These are phyloP conservation scores for Postia placenta DNA, from an alignment of 768 basidiomycete genomes.

Conservation along the genomic window DNA sequence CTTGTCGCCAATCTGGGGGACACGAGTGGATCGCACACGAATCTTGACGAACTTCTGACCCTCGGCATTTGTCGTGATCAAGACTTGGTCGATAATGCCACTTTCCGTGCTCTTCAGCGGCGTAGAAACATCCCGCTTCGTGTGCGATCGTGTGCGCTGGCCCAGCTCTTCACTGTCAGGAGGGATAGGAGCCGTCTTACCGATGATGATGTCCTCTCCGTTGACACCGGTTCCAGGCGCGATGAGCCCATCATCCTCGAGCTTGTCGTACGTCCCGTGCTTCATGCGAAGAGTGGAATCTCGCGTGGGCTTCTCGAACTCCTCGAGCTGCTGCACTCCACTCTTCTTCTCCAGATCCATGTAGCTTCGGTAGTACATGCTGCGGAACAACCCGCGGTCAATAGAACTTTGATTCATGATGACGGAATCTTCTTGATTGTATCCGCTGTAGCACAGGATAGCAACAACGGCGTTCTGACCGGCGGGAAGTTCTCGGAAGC, in stretches of 20 bases:
- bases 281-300: constrained; percentile 95
- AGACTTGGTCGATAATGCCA: constrained; percentile 95
- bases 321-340: constrained; percentile 86
- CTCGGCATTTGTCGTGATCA: constrained; percentile 93
- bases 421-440: constrained; percentile 99
- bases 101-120: constrained; percentile 97
- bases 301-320: constrained; percentile 93
- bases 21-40: constrained; percentile 89
- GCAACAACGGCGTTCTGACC: constrained; percentile 99
- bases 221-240: constrained; percentile 91
- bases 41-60: constrained; percentile 99
- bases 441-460: constrained; percentile 97
- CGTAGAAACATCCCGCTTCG: constrained; percentile 93
- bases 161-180: constrained; percentile 97
- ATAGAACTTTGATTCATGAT: constrained; percentile 99
- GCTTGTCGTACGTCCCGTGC: constrained; percentile 96
- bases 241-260: constrained; percentile 94
- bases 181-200: constrained; percentile 96
- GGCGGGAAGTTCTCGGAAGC: constrained; percentile 96
- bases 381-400: constrained; percentile 96
- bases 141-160: constrained; percentile 89
- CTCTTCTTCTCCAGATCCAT: constrained; percentile 98
- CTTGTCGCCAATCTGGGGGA: constrained; percentile 98
- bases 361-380: constrained; percentile 97
- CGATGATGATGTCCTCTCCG: constrained; percentile 98